Percentiles rank a stretch among this genome's conserved stretches.
phyloP scores from a whole-genome alignment of 371 early-diverging fungal species.

The Zopfochytrium polystomum region DNA sequence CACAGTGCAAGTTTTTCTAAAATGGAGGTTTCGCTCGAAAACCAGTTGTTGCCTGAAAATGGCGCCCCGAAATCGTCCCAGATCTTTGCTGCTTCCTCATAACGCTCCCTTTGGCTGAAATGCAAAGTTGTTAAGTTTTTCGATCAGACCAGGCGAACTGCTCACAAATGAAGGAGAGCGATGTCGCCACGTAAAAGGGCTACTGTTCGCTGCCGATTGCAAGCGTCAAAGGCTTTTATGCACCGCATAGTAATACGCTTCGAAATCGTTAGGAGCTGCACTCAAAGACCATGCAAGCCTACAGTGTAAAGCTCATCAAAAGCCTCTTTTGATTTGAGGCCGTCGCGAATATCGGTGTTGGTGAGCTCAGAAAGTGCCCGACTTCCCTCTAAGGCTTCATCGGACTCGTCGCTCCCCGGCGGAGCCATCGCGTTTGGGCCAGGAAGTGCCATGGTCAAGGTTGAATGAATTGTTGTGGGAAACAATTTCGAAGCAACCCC shows the following conservation, averaged over 20 bases:
- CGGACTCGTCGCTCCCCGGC: slow-evolving; percentile 19
- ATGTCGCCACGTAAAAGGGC: slow-evolving; percentile 69
- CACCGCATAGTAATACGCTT: slow-evolving; percentile 52
- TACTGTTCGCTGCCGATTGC: slow-evolving; percentile 60
- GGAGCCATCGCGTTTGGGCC: slow-evolving; percentile 36
- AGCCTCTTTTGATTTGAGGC: slow-evolving; percentile 57
- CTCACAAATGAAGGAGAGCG: slow-evolving; percentile 75
- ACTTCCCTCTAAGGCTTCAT: slow-evolving; percentile 12
- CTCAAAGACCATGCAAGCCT: no score
- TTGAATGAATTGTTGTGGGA: slow-evolving; percentile 26
- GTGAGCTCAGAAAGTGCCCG: slow-evolving; percentile 48
- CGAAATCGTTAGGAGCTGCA: slow-evolving; percentile 1
- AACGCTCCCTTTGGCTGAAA: slow-evolving; percentile 58
- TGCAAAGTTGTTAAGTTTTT: neutral
- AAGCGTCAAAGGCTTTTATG: slow-evolving; percentile 66
- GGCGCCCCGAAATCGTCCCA: slow-evolving; percentile 63
- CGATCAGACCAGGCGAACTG: neutral
- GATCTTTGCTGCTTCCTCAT: slow-evolving; percentile 64
- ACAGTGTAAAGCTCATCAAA: slow-evolving; percentile 79
- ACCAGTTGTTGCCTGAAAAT: slow-evolving; percentile 60
- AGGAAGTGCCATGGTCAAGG: slow-evolving; percentile 27
- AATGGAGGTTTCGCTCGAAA: slow-evolving; percentile 65
- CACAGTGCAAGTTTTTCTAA: slow-evolving; percentile 69
- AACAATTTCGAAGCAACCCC: slow-evolving; percentile 55
- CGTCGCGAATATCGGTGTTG: slow-evolving; percentile 63